These are phyloP conservation scores for Ascochyta lentis DNA, from an alignment of 2,329 filamentous ascomycete genomes.

Conservation along the genomic window DNA sequence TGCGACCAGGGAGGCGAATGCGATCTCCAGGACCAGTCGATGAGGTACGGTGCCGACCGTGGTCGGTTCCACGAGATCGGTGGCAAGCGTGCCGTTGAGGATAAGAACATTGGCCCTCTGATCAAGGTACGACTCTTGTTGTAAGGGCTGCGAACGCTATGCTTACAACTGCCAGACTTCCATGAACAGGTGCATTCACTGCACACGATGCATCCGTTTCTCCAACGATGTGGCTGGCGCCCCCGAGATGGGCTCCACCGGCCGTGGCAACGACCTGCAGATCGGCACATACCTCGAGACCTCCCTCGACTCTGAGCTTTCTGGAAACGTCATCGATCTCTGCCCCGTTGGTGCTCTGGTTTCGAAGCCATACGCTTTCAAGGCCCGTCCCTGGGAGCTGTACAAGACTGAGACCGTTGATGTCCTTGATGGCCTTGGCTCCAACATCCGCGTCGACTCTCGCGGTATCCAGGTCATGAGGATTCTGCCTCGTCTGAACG, in stretches of 20 bases:
- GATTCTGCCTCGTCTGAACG: conserved; percentile 88
- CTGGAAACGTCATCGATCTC: conserved; percentile 96
- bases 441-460: conserved; percentile 92
- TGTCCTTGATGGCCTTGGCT: conserved; percentile 89
- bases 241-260: conserved; percentile 90
- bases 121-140: conserved; percentile 69
- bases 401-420: conserved; percentile 96
- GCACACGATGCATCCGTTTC: conserved; percentile 96
- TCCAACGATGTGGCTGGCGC: conserved; percentile 97
- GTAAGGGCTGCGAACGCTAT: not conserved
- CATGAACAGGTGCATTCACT: conserved; percentile 99
- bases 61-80: conserved; percentile 95
- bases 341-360: conserved; percentile 97
- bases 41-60: conserved; percentile 96
- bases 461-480: conserved; percentile 97
- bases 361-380: conserved; percentile 97
- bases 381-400: conserved; percentile 94
- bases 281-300: conserved; percentile 98
- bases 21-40: conserved; percentile 98
- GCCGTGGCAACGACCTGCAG: conserved; percentile 95
- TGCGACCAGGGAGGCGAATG: conserved; percentile 99
- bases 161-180: conserved; percentile 69
- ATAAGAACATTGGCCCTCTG: conserved; percentile 98
- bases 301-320: conserved; percentile 92
- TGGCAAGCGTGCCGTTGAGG: conserved; percentile 97